Evolutionary conservation across 2,329 filamentous ascomycete genomes (phyloP), one percentile per base, ranked within the genome.

Genomic region (Ophiostoma tasmaniense): DNA sequence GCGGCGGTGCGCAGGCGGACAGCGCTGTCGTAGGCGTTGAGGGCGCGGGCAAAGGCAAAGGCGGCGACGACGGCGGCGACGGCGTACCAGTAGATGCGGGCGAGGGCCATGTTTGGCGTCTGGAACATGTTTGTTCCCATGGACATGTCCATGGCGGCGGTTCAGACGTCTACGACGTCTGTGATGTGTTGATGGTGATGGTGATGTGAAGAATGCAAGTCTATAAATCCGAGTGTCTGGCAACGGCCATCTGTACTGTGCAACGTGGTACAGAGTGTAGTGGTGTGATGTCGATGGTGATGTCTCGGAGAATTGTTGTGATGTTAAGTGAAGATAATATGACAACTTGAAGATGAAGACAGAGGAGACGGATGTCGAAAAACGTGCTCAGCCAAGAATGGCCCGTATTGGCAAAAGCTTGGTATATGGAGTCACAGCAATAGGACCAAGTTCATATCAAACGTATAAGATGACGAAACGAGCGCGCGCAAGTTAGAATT

Each of bases 1-100:
- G 77, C 77, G 65, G 80, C 81, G 70, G 77, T 79, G 70, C 80
- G 81, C 61, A 87, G 73, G 75, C 76, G 25, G 75, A 75, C 2
- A 39, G 55, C 65, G 25, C 78, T 77, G 70, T 83, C 79, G 14
- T 79, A 76, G 28, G 77, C 74, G 71, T 85, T 82, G 70, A 85
- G 73, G 25, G 73, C 75, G 3, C 83, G 83, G 33, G 82, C 73
- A 0, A 75, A 68, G 2, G 79, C 73, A 5, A 84, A 74, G 0
- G 81, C 72, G 1, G 78, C 82, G 4, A 86, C 74, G 30, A 83
- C 80, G 20, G 78, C 82, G 8, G 80, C 84, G 50, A 86, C 77
- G 42, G 85, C 81, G 74, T 87, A 88, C 86, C 86, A 89, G 73
- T 83, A 89, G 1, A 80, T 81, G 22, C 79, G 79, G 20, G 86